Base-by-base conservation (phyloP, 768 basidiomycete species). In the button mushroom (Agaricus bisporus) region DNA sequence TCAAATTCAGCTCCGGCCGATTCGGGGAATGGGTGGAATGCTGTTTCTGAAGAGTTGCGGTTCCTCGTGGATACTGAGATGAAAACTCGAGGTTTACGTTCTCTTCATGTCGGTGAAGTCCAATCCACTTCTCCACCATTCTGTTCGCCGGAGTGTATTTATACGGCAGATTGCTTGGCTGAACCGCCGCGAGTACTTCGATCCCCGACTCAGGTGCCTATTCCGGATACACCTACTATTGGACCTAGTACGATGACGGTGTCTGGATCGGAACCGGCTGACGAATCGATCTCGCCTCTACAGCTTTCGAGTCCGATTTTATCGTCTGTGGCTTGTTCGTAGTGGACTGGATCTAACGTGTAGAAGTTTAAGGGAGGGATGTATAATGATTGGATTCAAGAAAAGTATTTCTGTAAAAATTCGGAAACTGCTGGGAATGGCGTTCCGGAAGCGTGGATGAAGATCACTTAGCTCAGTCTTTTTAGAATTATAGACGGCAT, bases 141-240 rank as follows among this genome's bases (percentile, higher is more conserved):
- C 42, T 4, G 20, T 44, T 41, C 39, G 39, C 39, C 39, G 5
- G 18, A 32, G 32, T 7, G 8, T 32, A 32, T 32, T 32, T 11
- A 11, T 11, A 11, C 32, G 7, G 32, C 11, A 11, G 32, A 32
- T 32, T 32, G 2, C 8, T 7, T 7, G 11, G 32, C 11, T 9
- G 20, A 18, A 11, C 5, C 32, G 4, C 32, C 36, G 47, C 18
- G 17, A 20, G 22, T 14, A 25, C n/a, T 28, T 10, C 10, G 22
- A 5, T 29, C 18, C 12, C 8, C 37, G 5, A 14, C 49, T 8
- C 38, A 41, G 22, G 41, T 39, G 9, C 17, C 5, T 18, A 2
- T 8, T 17, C 49, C 49, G 8, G 39, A 50, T 26, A 50, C 49
- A 29, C 49, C 49, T 20, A 50, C 22, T 12, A 41, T 50, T 26